Evolutionary conservation across 768 basidiomycete species (phyloP).

Genomic region (Termitomyces sp.): DNA sequence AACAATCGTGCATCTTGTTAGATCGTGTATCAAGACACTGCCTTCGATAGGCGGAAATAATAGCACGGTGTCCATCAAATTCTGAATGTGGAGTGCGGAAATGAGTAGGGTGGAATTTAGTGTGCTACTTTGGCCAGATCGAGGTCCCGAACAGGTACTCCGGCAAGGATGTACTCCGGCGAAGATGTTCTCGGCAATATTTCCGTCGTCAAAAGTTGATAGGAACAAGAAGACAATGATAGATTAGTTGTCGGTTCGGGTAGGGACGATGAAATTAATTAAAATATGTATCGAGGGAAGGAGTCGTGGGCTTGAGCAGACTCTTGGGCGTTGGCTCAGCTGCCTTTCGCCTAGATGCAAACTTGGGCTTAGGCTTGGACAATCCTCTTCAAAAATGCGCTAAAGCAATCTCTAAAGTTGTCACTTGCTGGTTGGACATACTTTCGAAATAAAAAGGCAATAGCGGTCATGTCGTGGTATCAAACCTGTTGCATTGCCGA

Average conservation of each 20-base stretch:
- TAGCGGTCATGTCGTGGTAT: slow-evolving; percentile 62
- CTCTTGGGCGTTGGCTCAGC: slow-evolving; percentile 9
- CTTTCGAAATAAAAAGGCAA: background rate
- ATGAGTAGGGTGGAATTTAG: slow-evolving; percentile 20
- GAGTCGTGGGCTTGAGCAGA: background rate
- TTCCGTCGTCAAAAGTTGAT: slow-evolving; percentile 32
- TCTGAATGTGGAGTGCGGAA: slow-evolving; percentile 61
- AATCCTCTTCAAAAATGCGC: slow-evolving; percentile 44
- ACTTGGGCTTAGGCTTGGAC: slow-evolving; percentile 50
- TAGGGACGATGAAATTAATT: background rate
- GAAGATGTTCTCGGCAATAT: slow-evolving; percentile 31
- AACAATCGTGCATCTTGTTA: slow-evolving; percentile 58
- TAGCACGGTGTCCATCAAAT: slow-evolving; percentile 54
- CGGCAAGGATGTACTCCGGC: slow-evolving; percentile 47
- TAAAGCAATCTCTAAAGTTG: slow-evolving; percentile 49
- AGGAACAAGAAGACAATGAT: slow-evolving; percentile 37
- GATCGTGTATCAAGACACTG: slow-evolving; percentile 66
- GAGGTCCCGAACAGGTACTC: slow-evolving; percentile 66
- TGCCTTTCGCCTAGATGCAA: slow-evolving; percentile 52
- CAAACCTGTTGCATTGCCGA: slow-evolving; percentile 58
- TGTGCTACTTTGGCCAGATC: slow-evolving; percentile 15
- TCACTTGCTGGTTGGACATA: slow-evolving; percentile 50
- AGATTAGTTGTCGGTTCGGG: slow-evolving; percentile 24
- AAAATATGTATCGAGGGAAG: background rate
- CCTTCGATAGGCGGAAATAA: slow-evolving; percentile 62